Percentiles rank a stretch among this genome's conserved stretches.
Evolutionary conservation across 1,139 yeast species (phyloP).

Genomic region (Saccharomyces hybrid): DNA sequence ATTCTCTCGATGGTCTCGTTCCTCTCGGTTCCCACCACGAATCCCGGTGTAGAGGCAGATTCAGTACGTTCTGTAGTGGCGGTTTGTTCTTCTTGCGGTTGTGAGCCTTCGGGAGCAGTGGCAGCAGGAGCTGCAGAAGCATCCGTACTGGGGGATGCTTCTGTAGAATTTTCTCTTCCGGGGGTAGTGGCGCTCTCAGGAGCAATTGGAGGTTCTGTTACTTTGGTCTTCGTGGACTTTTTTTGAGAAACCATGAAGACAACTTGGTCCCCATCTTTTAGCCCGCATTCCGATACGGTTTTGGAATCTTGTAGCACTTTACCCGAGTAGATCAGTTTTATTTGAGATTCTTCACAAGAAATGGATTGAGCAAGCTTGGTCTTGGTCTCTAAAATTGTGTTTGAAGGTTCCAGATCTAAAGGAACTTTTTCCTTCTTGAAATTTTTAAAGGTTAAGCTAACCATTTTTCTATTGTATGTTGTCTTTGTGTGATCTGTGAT

Average conservation of each 20-base stretch:
- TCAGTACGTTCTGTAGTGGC: constrained; percentile 26
- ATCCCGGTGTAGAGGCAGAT: constrained; percentile 25
- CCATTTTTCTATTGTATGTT: constrained; percentile 25
- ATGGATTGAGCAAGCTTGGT: constrained; percentile 62
- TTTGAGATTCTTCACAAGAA: constrained; percentile 62
- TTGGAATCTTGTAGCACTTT: constrained; percentile 83
- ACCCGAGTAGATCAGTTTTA: constrained; percentile 83
- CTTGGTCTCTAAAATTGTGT: constrained; percentile 64
- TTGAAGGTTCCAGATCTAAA: constrained; percentile 63
- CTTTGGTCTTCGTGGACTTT: constrained; percentile 21
- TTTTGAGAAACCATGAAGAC: constrained; percentile 74
- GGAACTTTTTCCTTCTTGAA: constrained; percentile 86
- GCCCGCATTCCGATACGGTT: constrained; percentile 59
- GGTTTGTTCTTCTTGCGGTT: neutral
- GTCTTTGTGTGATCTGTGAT: neutral
- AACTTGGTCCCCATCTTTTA: constrained; percentile 84
- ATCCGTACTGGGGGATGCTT: constrained; percentile 19
- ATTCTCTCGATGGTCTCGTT: constrained; percentile 54
- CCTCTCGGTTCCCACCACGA: constrained; percentile 29
- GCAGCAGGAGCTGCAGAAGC: constrained; percentile 28
- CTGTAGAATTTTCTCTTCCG: constrained; percentile 25
- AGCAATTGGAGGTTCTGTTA: constrained; percentile 22
- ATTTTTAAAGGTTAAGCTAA: constrained; percentile 84
- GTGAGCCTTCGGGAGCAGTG: constrained; percentile 14
- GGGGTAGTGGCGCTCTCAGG: constrained; percentile 18